Conservation (phyloP, 78 protist species). For the Creolimax fragrantissima region DNA sequence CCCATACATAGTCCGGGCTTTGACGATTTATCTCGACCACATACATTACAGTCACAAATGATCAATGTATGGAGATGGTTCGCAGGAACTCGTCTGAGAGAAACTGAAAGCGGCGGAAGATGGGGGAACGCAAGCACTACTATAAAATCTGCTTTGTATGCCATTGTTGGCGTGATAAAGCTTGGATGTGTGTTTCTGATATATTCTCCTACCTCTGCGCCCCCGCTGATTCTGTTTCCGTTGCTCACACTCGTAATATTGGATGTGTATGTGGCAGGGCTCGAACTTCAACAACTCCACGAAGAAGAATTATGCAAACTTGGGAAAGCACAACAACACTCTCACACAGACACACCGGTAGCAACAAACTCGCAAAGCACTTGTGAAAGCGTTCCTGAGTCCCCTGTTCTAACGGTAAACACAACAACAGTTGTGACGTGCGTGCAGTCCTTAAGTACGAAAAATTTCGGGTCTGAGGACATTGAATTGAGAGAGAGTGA, state of each 20-base stretch:
- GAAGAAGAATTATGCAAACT: not conserved
- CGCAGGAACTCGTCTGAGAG: too few relatives aligned
- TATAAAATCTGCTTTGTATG: not conserved
- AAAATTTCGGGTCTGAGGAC: not conserved
- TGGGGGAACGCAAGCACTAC: not conserved
- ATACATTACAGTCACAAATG: too few relatives aligned
- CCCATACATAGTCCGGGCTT: too few relatives aligned
- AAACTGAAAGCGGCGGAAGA: not conserved
- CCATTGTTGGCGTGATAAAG: not conserved
- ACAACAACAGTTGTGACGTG: too few relatives aligned
- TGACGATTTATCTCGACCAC: too few relatives aligned
- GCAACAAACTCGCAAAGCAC: not conserved
- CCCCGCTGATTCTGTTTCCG: not conserved
- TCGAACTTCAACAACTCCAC: not conserved
- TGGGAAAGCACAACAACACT: too few relatives aligned
- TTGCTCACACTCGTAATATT: not conserved
- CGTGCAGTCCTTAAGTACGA: not conserved
- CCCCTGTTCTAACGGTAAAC: too few relatives aligned
- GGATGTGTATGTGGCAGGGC: not conserved
- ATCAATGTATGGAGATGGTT: too few relatives aligned
- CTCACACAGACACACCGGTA: not conserved
- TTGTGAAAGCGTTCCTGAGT: not conserved
- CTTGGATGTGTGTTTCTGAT: not conserved
- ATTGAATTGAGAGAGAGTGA: not conserved
- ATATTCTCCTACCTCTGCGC: not conserved